Evolutionary conservation across 108 stramenopile genomes (phyloP).

Genomic region (Skeletonema costatum): DNA sequence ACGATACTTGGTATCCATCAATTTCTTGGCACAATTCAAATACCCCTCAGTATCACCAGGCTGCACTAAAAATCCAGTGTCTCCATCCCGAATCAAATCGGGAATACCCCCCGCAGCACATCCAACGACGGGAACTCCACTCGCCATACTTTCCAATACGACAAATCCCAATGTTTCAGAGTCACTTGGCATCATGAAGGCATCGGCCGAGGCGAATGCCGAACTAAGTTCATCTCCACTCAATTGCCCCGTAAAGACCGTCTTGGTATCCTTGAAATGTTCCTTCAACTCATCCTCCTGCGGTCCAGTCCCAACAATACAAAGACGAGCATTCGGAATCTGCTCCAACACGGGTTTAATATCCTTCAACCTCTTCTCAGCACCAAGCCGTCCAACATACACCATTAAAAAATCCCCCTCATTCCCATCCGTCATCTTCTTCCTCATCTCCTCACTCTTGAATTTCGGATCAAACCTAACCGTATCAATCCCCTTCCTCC

Average conservation of each 20-base stretch:
- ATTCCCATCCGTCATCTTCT: constrained; percentile 78
- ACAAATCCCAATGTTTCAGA: constrained; percentile 89
- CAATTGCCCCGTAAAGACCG: constrained; percentile 64
- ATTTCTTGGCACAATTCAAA: constrained; percentile 53
- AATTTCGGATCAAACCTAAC: constrained; percentile 90
- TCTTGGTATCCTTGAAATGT: constrained; percentile 61
- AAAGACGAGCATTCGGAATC: constrained; percentile 58
- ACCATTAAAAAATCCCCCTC: constrained; percentile 87
- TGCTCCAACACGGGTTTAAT: constrained; percentile 81
- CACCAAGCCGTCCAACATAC: constrained; percentile 90
- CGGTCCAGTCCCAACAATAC: constrained; percentile 70
- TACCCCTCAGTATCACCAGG: constrained; percentile 60
- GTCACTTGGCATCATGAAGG: constrained; percentile 78
- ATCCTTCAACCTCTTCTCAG: constrained; percentile 85
- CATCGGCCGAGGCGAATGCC: constrained; percentile 78
- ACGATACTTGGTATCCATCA: constrained; percentile 61
- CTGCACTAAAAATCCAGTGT: constrained; percentile 71
- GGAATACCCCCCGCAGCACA: constrained; percentile 79
- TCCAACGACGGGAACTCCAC: constrained; percentile 85
- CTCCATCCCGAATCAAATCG: constrained; percentile 66
- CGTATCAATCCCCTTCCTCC: constrained; percentile 95
- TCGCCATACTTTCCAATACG: constrained; percentile 91
- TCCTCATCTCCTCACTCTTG: constrained; percentile 65
- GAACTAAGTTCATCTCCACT: constrained; percentile 59
- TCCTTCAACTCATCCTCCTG: constrained; percentile 58